Percentiles rank a stretch among this genome's conserved stretches.
Evolutionary conservation across 2,329 filamentous ascomycete genomes (phyloP).

Genomic region (Epichloe gansuensis): DNA sequence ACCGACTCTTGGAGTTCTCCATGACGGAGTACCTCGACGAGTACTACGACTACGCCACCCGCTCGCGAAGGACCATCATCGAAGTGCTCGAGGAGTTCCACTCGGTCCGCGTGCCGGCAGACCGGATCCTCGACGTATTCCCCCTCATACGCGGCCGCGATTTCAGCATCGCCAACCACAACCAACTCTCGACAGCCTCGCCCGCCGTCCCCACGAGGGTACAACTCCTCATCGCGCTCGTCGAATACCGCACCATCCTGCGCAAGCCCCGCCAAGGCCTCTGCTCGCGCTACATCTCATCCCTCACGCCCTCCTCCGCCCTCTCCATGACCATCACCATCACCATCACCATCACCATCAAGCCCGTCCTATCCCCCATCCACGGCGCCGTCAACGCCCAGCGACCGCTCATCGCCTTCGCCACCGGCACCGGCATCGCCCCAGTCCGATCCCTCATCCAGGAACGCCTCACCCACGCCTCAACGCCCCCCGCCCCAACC

Average conservation of each 20-base stretch:
- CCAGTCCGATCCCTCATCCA: slow-evolving; percentile 73
- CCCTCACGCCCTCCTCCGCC: slow-evolving; percentile 42
- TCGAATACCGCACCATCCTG: slow-evolving; percentile 82
- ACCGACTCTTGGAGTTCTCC: slow-evolving; percentile 73
- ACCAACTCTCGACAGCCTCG: slow-evolving; percentile 18
- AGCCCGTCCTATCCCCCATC: slow-evolving; percentile 31
- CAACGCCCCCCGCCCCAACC: slow-evolving; percentile 21
- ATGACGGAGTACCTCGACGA: slow-evolving; percentile 73
- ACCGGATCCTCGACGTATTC: slow-evolving; percentile 58
- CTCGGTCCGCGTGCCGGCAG: slow-evolving; percentile 66
- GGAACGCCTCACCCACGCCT: slow-evolving; percentile 40
- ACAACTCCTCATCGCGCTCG: slow-evolving; percentile 71
- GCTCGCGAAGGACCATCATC: slow-evolving; percentile 77
- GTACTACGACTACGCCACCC: slow-evolving; percentile 88
- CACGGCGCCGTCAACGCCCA: slow-evolving; percentile 22
- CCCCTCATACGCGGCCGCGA: slow-evolving; percentile 77
- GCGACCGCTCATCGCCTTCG: slow-evolving; percentile 61
- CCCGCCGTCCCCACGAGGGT: slow-evolving; percentile 24
- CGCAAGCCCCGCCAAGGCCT: slow-evolving; percentile 75
- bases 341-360: slow-evolving; percentile 48
- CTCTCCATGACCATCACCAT: slow-evolving; percentile 50
- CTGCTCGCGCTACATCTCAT: slow-evolving; percentile 74
- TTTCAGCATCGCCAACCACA: slow-evolving; percentile 82
- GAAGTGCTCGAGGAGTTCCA: slow-evolving; percentile 88
- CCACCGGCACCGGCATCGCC: slow-evolving; percentile 76